Base-by-base conservation (phyloP, 148 eudicot species). In the Nepenthes gracilis region DNA sequence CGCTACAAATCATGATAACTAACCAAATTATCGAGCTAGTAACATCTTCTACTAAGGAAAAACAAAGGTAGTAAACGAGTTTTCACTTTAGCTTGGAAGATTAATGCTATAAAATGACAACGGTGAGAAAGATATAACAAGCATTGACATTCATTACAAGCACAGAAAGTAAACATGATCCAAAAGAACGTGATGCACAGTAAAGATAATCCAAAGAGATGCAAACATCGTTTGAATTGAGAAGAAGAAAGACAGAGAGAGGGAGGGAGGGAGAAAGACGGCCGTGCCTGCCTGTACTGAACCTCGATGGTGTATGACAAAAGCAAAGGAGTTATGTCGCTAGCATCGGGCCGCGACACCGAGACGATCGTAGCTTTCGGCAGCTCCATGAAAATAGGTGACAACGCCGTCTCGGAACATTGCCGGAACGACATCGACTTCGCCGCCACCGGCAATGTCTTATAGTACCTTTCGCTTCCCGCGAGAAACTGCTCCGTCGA, bases 231-330 rank as follows among this genome's bases (percentile, higher is more conserved):
- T 40, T 40, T 8, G 8, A 40, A 8, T 3, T 8, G 45, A 40
- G 8, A 40, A 40, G 45, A 4, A 11, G 53, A 49, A 49, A 49
- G n/a, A 11, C 10, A 49, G 53, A 37, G 52, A 2, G 36, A 62
- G 23, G 23, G 12, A 72, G 49, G 40, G 5, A 47, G 60, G 67
- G 38, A 55, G 59, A 53, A 43, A 54, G 59, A 11, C 15, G 7
- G 1, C n/a, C 47, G 14, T 62, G 58, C 98, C 96, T 88, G 96
- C 58, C 88, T 93, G 73, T 93, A 88, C n/a, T 84, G 81, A n/a
- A 88, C 67, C 58, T 85, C 81, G 62, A 93, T 88, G 52, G 82
- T 79, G 75, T 93, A 93, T 14, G 96, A 83, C 61, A 88, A 75
- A 59, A 83, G 95, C 69, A 93, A 66, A 2, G 98, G 96, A 64